Base-by-base conservation (phyloP, 495 filamentous ascomycete genomes). In the Penicillium waksmanii region DNA sequence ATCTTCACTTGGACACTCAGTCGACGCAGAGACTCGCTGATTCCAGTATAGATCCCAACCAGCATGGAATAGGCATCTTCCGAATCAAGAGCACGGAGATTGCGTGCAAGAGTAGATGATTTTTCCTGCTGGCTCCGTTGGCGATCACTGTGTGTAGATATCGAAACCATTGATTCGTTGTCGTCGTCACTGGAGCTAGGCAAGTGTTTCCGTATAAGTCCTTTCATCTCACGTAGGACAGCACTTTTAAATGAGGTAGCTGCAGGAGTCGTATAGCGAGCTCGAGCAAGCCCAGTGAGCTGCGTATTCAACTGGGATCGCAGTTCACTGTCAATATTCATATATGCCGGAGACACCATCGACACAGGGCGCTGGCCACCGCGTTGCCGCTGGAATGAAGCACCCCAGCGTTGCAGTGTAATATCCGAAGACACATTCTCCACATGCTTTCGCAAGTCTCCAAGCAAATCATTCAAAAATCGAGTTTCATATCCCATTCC, bases 171-270 rank as follows among this genome's bases (percentile, higher is more conserved):
- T 2, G 92, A 96, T 67, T 97, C 93, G 55, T 86, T 89, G 65
- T 98, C 95, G 66, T 98, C 94, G 55, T 97, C 94, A 66, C 85
- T 93, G 35, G 92, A 95, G 63, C 90, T 95, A 4, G 95, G 95
- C 49, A 99, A 81, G 31, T 92, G 87, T 55, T 87, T 82, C 38
- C 92, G 87, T 48, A 99, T 95, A 19, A 98, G 79, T 19, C 82
- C 87, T 61, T 93, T 91, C 67, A 97, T 88, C 74, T 98, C 95
- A 18, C 90, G 86, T 51, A 96, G 75, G 13, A 94, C 84, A 0
- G 91, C 86, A n/a, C 94, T 93, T 60, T 93, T 86, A 74, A 96
- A 97, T 1, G 90, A 87, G 17, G 89, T 84, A 12, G 92, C 88
- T 27, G 95, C 95, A 35, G 89, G 85, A 25, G 84, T 85, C 2